Evolutionary conservation across 163 green algal species (phyloP).

Genomic region (Chloroidium sp.): DNA sequence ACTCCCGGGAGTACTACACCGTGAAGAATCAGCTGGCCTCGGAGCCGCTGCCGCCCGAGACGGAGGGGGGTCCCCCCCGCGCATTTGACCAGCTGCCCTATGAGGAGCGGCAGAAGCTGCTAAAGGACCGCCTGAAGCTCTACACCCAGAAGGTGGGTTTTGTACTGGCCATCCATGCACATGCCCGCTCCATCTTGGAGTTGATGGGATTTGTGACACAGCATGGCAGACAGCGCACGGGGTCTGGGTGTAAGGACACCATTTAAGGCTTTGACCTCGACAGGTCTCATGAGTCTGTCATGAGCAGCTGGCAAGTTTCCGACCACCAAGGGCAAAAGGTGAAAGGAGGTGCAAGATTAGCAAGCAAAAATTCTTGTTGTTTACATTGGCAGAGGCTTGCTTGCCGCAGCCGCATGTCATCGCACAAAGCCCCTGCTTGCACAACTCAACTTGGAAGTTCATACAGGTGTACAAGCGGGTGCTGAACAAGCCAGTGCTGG

Average conservation of each 20-base stretch:
- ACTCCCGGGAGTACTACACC: slow-evolving; percentile 63
- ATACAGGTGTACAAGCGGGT: slow-evolving; percentile 92
- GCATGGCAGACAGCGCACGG: no score
- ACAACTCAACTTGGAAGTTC: neutral
- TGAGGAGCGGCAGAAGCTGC: slow-evolving; percentile 69
- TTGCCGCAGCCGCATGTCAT: neutral
- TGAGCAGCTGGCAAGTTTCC: no score
- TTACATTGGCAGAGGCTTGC: neutral
- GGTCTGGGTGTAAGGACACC: no score
- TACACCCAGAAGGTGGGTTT: slow-evolving; percentile 86
- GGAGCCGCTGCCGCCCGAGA: slow-evolving; percentile 55
- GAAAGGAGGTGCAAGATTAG: neutral
- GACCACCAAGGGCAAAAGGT: no score
- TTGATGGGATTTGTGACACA: no score
- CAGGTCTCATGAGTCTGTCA: neutral
- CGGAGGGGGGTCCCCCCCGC: slow-evolving; percentile 9
- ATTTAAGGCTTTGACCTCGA: neutral
- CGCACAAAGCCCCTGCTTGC: neutral
- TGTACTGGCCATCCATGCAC: no score
- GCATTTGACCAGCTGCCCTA: slow-evolving; percentile 61
- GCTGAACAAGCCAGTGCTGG: slow-evolving; percentile 87
- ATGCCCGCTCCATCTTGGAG: no score
- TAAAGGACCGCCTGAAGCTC: slow-evolving; percentile 91
- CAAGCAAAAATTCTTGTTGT: neutral
- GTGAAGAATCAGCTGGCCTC: slow-evolving; percentile 81